phyloP scores from a whole-genome alignment of 2,329 filamentous ascomycete genomes.

The Aspergillus brunneoviolaceus region DNA sequence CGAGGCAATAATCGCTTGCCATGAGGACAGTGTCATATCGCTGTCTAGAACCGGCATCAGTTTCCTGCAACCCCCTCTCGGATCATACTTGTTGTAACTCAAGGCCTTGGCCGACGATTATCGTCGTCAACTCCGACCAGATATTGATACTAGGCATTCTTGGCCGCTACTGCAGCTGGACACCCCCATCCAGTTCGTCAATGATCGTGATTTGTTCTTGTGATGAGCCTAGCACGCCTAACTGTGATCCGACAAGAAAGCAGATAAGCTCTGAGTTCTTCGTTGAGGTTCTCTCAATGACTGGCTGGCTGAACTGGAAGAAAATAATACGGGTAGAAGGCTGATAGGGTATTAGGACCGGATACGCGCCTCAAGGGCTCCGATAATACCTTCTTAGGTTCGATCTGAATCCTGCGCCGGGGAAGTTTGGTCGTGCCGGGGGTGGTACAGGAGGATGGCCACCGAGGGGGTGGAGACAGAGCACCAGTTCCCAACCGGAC shows the following conservation, averaged over 20 bases:
- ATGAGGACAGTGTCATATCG: not conserved
- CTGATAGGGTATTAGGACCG: not conserved
- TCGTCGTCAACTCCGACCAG: conserved; percentile 1
- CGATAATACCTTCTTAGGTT: not conserved
- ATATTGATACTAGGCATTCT: conserved; percentile 1
- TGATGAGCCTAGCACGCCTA: not conserved
- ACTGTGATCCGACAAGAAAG: not conserved
- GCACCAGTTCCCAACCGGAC: not conserved
- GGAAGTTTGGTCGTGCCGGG: not conserved
- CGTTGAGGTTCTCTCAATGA: not conserved
- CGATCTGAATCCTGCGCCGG: not conserved
- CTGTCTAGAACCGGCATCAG: not conserved
- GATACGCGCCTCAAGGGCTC: not conserved
- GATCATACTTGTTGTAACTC: conserved; percentile 1
- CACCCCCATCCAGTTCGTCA: not conserved
- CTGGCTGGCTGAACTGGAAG: not conserved
- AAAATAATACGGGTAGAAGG: not conserved
- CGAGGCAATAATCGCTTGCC: not conserved
- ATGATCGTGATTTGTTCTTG: conserved; percentile 5
- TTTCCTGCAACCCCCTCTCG: not conserved
- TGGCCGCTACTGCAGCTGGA: conserved; percentile 1
- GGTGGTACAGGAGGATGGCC: not conserved
- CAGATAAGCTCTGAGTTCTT: not conserved
- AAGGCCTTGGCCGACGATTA: conserved; percentile 4
- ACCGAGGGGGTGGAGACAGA: not conserved